Evolutionary conservation across 345 rosid genomes (phyloP), one percentile per base, ranked within the genome.

Genomic region (Salix purpurea): DNA sequence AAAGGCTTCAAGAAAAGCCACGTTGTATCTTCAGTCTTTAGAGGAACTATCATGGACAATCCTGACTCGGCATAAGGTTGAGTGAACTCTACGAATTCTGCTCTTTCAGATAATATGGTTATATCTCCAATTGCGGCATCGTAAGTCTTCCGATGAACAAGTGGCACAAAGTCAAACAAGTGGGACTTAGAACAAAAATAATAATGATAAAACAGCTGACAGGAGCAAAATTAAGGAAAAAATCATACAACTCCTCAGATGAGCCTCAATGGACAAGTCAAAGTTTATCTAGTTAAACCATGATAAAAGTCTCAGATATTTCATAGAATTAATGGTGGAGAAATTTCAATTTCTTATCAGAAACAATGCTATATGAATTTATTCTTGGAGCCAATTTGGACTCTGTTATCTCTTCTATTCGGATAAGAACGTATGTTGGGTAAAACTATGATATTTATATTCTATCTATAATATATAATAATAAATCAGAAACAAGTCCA

Each of bases 1-100:
- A 89, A 89, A 19, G 94, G 92, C 74, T 82, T 76, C 67, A 80
- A 30, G 73, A 90, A 89, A 65, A 84, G 72, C 90, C 89, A 90
- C 0, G 83, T 65, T 0, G 85, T 81, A 30, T 72, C 62, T 26
- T 34, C 64, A 3, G 70, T 46, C 78, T 81, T 74, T 0, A 62
- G 78, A 4, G 80, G 86, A 64, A 85, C 90, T 56, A 89, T 70
- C 92, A 90, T 86, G 0, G 90, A 81, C 76, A 90, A 60, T 1
- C 87, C 90, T 34, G 94, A 86, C 66, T 79, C 90, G 2, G 85
- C 78, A 32, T 78, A 90, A 18, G 91, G 90, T 39, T 81, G 91
- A 7, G 94, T 83, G 64, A 89, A 90, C 18, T 85, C 89, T 24
- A 88, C 90, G 1, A 12, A 4, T 2, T 81, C 44, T 7, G 76